A percentile compares a stretch with the other conserved stretches of the same genome.
Evolutionary conservation across 2,329 filamentous ascomycete genomes (phyloP).

Genomic region (Cercospora berteroae): DNA sequence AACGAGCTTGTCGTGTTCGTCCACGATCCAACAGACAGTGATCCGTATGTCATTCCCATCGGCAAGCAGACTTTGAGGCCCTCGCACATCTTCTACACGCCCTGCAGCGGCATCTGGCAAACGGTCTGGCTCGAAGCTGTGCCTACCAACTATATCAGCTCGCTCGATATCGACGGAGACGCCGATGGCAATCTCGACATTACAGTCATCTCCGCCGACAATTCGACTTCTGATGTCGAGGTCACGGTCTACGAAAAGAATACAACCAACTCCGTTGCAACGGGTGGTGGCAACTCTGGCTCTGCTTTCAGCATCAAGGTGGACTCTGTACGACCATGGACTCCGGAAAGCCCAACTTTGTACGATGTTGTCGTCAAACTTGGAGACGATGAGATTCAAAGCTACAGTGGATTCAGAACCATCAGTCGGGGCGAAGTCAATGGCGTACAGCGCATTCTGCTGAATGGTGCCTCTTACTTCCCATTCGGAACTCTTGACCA

Average conservation of each 20-base stretch:
- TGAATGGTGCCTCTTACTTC: conserved; percentile 69
- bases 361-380: conserved; percentile 62
- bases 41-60: conserved; percentile 58
- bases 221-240: conserved; percentile 16
- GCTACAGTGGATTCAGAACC: conserved; percentile 69
- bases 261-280: conserved; percentile 21
- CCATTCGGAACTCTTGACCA: conserved; percentile 68
- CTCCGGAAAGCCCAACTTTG: conserved; percentile 60
- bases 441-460: conserved; percentile 59
- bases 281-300: conserved; percentile 48
- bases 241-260: conserved; percentile 22
- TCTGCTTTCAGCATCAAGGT: conserved; percentile 56
- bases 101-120: conserved; percentile 74
- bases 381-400: conserved; percentile 55
- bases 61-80: conserved; percentile 56
- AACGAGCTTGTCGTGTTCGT: conserved; percentile 61
- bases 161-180: conserved; percentile 58
- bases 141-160: conserved; percentile 56
- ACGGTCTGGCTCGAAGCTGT: conserved; percentile 70
- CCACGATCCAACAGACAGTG: conserved; percentile 63
- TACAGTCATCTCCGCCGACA: background rate
- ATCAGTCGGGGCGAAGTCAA: conserved; percentile 57
- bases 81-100: conserved; percentile 68
- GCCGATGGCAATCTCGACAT: conserved; percentile 53
- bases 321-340: conserved; percentile 60